These are phyloP conservation scores for Sarocladiaceae sp. DNA, from an alignment of 2,329 filamentous ascomycete genomes.

Conservation along the genomic window DNA sequence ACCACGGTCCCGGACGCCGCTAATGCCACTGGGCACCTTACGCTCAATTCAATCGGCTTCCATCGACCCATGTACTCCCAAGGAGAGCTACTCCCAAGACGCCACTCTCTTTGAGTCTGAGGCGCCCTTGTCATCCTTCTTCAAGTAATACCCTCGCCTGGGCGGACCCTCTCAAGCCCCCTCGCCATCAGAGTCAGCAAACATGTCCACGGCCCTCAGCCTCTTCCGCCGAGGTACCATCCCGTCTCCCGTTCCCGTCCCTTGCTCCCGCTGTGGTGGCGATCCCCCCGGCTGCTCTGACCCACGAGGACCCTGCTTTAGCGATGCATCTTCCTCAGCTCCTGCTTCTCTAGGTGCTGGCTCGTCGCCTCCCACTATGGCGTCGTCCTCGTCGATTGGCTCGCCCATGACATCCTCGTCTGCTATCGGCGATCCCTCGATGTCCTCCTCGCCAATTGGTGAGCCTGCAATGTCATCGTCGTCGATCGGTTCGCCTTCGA, in stretches of 20 bases:
- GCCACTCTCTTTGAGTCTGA: too few species aligned
- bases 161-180: constrained; percentile 1
- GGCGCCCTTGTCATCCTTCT: too few species aligned
- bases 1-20: too few species aligned
- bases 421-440: constrained; percentile 38
- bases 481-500: constrained; percentile 32
- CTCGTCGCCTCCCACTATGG: constrained; percentile 35
- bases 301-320: constrained; percentile 14
- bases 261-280: background rate
- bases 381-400: constrained; percentile 43
- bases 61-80: too few species aligned
- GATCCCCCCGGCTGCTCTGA: background rate
- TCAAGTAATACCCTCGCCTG: background rate
- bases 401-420: constrained; percentile 46
- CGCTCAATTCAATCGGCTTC: too few species aligned
- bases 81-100: too few species aligned
- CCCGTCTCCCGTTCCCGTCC: constrained; percentile 14
- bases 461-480: constrained; percentile 48
- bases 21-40: too few species aligned
- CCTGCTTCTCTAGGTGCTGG: constrained; percentile 12
- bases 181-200: constrained; percentile 66
- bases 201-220: constrained; percentile 81
- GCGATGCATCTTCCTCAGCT: constrained; percentile 16
- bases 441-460: constrained; percentile 40
- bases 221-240: constrained; percentile 44